Evolutionary conservation across 1,284 basidiomycete species (phyloP).

Genomic region (Cryptococcus sp.): DNA sequence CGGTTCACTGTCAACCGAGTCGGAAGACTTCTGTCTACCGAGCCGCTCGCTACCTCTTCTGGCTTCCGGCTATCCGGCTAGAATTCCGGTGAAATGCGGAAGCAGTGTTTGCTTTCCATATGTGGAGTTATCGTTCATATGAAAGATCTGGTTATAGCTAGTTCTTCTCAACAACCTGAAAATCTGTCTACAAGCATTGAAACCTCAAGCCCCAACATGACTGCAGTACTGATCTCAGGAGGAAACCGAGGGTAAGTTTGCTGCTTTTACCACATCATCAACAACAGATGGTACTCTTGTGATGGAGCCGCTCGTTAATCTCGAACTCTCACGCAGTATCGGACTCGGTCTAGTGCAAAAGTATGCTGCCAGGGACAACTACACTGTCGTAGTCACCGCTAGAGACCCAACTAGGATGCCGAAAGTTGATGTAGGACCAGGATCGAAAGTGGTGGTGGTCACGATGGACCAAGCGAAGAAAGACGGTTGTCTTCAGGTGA

Average conservation of each 20-base stretch:
- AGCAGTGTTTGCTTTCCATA: too few species aligned
- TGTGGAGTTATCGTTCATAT: too few species aligned
- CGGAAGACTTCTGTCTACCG: too few species aligned
- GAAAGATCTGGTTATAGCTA: neutral
- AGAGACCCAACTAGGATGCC: constrained; percentile 21
- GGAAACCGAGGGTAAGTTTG: constrained; percentile 28
- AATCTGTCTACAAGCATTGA: too few species aligned
- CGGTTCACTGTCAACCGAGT: too few species aligned
- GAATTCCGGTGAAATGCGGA: too few species aligned
- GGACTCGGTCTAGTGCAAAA: constrained; percentile 25
- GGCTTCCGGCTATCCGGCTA: too few species aligned
- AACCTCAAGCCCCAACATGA: neutral
- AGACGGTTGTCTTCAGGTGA: constrained; percentile 8
- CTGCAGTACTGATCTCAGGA: constrained; percentile 27
- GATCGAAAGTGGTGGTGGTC: constrained; percentile 23
- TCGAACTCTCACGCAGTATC: constrained; percentile 14
- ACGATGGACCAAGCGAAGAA: constrained; percentile 17
- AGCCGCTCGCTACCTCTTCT: too few species aligned
- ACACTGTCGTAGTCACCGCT: constrained; percentile 25
- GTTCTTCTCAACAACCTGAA: neutral
- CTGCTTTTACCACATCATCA: neutral
- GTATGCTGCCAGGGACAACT: constrained; percentile 16
- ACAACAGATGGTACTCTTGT: too few species aligned
- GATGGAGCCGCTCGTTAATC: neutral
- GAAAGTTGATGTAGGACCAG: constrained; percentile 13